phyloP scores from a whole-genome alignment of 768 basidiomycete species.

The Pisolithus marmoratus region DNA sequence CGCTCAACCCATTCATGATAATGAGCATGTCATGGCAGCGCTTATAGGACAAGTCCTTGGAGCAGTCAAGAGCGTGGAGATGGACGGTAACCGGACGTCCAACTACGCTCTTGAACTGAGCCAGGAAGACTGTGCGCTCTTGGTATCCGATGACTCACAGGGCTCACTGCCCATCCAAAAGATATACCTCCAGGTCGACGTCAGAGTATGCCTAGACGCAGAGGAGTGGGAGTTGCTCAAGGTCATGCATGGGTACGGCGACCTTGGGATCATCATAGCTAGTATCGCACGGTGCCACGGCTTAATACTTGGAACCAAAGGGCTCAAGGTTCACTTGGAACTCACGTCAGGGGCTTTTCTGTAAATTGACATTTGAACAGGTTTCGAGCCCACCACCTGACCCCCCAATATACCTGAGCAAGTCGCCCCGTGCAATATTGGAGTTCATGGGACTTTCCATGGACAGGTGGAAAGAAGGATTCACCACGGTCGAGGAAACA shows the following conservation, averaged over 20 bases:
- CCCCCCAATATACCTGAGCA: constrained; percentile 43
- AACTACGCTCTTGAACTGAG: constrained; percentile 54
- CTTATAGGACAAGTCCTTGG: constrained; percentile 38
- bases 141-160: neutral
- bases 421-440: constrained; percentile 44
- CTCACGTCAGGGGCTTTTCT: neutral
- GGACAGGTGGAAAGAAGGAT: constrained; percentile 47
- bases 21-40: constrained; percentile 27
- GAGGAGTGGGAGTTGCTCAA: constrained; percentile 45
- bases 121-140: constrained; percentile 28
- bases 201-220: constrained; percentile 49
- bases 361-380: constrained; percentile 24
- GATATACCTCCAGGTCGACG: constrained; percentile 51
- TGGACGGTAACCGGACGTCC: constrained; percentile 51
- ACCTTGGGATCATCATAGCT: constrained; percentile 66
- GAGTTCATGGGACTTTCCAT: constrained; percentile 54
- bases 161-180: constrained; percentile 1
- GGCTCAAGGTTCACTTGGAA: constrained; percentile 45
- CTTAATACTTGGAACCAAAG: constrained; percentile 44
- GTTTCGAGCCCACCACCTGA: constrained; percentile 25
- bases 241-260: constrained; percentile 63
- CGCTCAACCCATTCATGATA: constrained; percentile 31
- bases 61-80: constrained; percentile 41
- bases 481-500: constrained; percentile 44
- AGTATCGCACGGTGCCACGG: constrained; percentile 48